These are phyloP conservation scores for Termitomyces sp. DNA, from an alignment of 768 basidiomycete species.

Conservation along the genomic window DNA sequence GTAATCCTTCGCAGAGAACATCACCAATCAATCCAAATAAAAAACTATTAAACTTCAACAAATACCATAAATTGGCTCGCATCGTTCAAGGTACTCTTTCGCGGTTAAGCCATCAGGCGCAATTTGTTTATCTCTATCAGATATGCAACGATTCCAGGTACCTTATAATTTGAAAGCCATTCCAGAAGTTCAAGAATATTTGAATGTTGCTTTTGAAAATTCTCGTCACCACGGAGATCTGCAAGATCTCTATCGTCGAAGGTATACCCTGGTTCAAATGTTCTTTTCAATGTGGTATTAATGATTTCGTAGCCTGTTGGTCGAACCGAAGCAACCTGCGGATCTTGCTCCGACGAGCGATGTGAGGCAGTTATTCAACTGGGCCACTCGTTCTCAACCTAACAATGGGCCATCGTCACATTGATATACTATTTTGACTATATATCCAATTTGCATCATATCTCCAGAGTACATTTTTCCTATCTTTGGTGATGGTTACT, in stretches of 20 bases:
- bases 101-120: not conserved
- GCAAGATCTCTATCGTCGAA: conserved; percentile 81
- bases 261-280: conserved; percentile 50
- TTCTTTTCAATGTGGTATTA: conserved; percentile 16
- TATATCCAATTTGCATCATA: conserved; percentile 8
- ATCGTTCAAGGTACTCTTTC: conserved; percentile 66
- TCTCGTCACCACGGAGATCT: conserved; percentile 76
- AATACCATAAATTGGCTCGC: conserved; percentile 86
- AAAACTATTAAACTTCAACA: conserved; percentile 92
- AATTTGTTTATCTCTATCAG: conserved; percentile 28
- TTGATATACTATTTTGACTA: conserved; percentile 46
- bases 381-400: conserved; percentile 63
- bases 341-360: conserved; percentile 62
- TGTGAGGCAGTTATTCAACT: conserved; percentile 75
- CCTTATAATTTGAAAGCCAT: conserved; percentile 85
- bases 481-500: conserved; percentile 16
- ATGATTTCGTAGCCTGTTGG: conserved; percentile 51
- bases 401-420: conserved; percentile 21
- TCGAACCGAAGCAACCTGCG: conserved; percentile 78
- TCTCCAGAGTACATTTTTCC: conserved; percentile 12
- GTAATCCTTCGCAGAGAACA: conserved; percentile 81
- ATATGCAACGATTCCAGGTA: conserved; percentile 91
- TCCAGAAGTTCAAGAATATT: conserved; percentile 80
- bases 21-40: conserved; percentile 73
- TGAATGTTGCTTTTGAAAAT: conserved; percentile 69